phyloP scores from a whole-genome alignment of 116 monocot genomes.

The Posidonia oceanica region DNA sequence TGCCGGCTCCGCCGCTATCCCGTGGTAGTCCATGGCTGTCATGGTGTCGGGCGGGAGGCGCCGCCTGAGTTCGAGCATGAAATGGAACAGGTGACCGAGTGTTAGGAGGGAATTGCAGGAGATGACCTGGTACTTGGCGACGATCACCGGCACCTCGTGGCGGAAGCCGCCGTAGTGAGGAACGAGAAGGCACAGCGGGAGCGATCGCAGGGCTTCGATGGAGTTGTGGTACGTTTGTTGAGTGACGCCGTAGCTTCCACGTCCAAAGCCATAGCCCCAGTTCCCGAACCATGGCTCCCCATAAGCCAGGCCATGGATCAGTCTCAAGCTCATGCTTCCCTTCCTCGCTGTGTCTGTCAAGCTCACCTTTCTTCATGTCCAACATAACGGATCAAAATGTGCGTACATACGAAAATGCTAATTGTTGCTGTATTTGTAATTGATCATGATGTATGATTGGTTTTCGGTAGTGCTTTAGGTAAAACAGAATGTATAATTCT shows the following conservation, averaged over 20 bases:
- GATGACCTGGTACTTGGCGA: slow-evolving; percentile 56
- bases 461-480: too few relatives aligned
- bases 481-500: too few relatives aligned
- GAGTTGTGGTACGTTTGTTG: slow-evolving; percentile 47
- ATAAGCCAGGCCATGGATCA: slow-evolving; percentile 61
- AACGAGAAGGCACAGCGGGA: slow-evolving; percentile 54
- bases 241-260: slow-evolving; percentile 54
- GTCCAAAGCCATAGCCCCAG: slow-evolving; percentile 66
- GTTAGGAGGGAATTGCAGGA: slow-evolving; percentile 23
- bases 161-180: slow-evolving; percentile 24
- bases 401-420: not conserved
- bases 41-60: slow-evolving; percentile 34
- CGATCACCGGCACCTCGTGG: slow-evolving; percentile 28
- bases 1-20: slow-evolving; percentile 32
- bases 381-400: not conserved
- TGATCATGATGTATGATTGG: too few relatives aligned
- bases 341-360: slow-evolving; percentile 46
- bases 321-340: slow-evolving; percentile 44
- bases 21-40: slow-evolving; percentile 38
- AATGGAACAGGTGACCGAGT: slow-evolving; percentile 51
- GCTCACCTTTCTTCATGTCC: slow-evolving; percentile 35
- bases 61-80: slow-evolving; percentile 52
- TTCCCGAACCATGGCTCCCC: slow-evolving; percentile 71
- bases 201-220: slow-evolving; percentile 32
- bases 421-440: not conserved